Evolutionary conservation across 1,284 basidiomycete genomes (phyloP), one percentile per base, ranked within the genome.

Genomic region (Cutaneotrichosporon spelunceum): DNA sequence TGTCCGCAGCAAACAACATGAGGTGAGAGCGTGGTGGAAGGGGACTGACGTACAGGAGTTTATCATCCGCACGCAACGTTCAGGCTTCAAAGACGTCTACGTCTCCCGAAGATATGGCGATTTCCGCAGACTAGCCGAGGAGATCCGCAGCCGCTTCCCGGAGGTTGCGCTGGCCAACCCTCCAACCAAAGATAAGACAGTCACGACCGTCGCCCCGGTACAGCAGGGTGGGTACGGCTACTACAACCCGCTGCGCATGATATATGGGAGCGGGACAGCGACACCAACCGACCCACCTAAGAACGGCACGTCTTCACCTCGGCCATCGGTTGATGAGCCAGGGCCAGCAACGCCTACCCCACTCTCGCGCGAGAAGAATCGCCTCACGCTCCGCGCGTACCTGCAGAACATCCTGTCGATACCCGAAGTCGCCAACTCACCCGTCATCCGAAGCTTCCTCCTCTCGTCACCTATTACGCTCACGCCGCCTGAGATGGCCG

Each of bases 21-120:
- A 96, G 79, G 91, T 90, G 72, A 66, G 78, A 73, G 2, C 19
- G 7, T 47, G 19, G 14, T 16, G 4, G 42, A 16, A 27, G 13
- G 30, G 30, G 11, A 26, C 61, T 63, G 56, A 68, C 54, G 24
- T 49, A 19, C 70, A 93, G 89, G 95, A 98, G 82, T 99, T 99
- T 76, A 87, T 99, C 70, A 87, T 99, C 39, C 86, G 91, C 30
- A 99, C 95, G 0, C 84, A 88, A 14, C 83, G 91, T 34, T 83
- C 86, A 4, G 84, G 85, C 13, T 83, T 84, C 63, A 82, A 82
- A 1, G 93, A 96, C 68, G 84, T 92, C 4, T 93, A 86, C 74
- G 95, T 98, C 3, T 91, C 92, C 1, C 84, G 96, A 62, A 83
- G 96, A 66, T 95, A 99, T 74, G 94, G 95, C 14, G 95, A 99